Evolutionary conservation across 495 filamentous ascomycete genomes (phyloP).

Genomic region (Penicillium verhagenii): DNA sequence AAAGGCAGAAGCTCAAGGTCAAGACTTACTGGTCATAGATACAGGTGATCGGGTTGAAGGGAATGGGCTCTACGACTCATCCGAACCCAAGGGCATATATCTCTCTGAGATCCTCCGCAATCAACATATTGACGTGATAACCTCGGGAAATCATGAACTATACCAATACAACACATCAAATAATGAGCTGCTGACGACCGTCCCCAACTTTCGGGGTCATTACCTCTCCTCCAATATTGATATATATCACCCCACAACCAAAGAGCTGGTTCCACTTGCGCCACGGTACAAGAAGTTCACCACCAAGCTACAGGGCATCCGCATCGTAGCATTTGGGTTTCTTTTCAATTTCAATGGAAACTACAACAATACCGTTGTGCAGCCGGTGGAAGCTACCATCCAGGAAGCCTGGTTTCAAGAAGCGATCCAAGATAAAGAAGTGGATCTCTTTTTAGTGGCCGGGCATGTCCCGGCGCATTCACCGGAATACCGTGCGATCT

Average conservation of each 20-base stretch:
- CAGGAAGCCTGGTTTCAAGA: conserved; percentile 86
- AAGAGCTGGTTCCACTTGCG: conserved; percentile 71
- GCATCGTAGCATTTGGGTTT: conserved; percentile 87
- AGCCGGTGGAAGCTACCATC: conserved; percentile 73
- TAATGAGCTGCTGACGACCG: conserved; percentile 71
- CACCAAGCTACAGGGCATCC: conserved; percentile 81
- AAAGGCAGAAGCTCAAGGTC: conserved; percentile 71
- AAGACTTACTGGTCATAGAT: conserved; percentile 86
- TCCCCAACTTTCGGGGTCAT: conserved; percentile 70
- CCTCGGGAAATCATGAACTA: conserved; percentile 92
- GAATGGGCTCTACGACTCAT: conserved; percentile 94
- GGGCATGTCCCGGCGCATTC: conserved; percentile 86
- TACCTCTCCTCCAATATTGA: conserved; percentile 93
- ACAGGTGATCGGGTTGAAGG: conserved; percentile 94
- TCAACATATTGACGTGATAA: conserved; percentile 80
- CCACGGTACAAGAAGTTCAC: conserved; percentile 82
- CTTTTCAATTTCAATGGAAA: conserved; percentile 90
- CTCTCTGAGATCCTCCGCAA: conserved; percentile 80
- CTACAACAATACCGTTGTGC: conserved; percentile 82
- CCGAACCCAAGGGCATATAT: conserved; percentile 81
- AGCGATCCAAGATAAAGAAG: conserved; percentile 72
- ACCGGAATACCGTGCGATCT: conserved; percentile 73
- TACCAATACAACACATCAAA: conserved; percentile 77
- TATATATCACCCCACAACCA: conserved; percentile 69
- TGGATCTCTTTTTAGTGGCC: conserved; percentile 84